phyloP scores from a whole-genome alignment of 345 rosid genomes.

The Sisymbrium altissimum region DNA sequence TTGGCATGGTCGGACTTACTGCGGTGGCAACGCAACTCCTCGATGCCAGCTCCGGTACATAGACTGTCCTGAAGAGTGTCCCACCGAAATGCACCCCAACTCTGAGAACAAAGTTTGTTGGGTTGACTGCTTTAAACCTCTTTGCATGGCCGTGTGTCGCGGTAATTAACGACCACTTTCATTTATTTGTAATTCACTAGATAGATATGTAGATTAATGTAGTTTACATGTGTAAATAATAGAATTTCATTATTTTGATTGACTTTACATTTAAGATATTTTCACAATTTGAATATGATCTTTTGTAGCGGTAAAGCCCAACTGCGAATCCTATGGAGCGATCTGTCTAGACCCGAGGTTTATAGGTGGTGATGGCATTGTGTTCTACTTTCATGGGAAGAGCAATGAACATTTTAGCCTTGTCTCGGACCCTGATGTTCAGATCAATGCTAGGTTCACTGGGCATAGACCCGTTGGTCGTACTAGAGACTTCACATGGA shows the following conservation, averaged over 20 bases:
- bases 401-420: conserved; percentile 44
- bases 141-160: conserved; percentile 29
- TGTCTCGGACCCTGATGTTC: conserved; percentile 42
- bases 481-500: conserved; percentile 49
- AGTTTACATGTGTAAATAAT: background rate
- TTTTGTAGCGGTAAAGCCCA: background rate
- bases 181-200: background rate
- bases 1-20: conserved; percentile 15
- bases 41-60: conserved; percentile 20
- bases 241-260: background rate
- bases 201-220: background rate
- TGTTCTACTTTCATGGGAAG: conserved; percentile 54
- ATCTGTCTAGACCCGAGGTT: conserved; percentile 39
- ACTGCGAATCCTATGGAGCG: background rate
- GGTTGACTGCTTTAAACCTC: conserved; percentile 29
- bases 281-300: background rate
- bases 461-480: conserved; percentile 45
- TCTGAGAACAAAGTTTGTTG: conserved; percentile 26
- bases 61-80: conserved; percentile 35
- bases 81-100: background rate
- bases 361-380: conserved; percentile 49
- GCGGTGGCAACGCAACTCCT: conserved; percentile 2
- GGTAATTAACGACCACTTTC: background rate
- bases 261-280: background rate
- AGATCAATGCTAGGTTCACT: conserved; percentile 45